phyloP scores from a whole-genome alignment of 768 basidiomycete genomes.

The Serendipita sp. region DNA sequence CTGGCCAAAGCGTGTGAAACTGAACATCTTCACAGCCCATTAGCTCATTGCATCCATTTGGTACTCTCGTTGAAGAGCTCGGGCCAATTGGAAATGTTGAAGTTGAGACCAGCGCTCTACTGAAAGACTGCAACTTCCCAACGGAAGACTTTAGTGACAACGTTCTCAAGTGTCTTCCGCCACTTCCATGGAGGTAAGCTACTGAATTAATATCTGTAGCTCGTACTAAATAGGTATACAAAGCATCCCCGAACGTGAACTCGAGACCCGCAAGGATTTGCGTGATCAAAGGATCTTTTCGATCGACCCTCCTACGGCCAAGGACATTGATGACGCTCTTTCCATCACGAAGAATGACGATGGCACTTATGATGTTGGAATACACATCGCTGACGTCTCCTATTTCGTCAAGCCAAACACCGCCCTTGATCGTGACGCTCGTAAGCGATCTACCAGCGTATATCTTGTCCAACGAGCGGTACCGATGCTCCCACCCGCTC shows the following conservation, averaged over 20 bases:
- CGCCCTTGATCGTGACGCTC: slow-evolving; percentile 93
- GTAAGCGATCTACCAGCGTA: slow-evolving; percentile 92
- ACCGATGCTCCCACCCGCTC: slow-evolving; percentile 89
- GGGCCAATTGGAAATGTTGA: slow-evolving; percentile 98
- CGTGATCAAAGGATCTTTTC: slow-evolving; percentile 77
- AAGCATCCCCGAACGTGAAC: slow-evolving; percentile 78
- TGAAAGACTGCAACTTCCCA: slow-evolving; percentile 99
- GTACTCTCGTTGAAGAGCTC: slow-evolving; percentile 92
- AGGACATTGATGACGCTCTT: slow-evolving; percentile 88
- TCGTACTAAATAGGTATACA: slow-evolving; percentile 7
- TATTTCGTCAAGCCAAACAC: slow-evolving; percentile 91
- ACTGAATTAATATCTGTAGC: not conserved
- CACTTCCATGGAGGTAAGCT: slow-evolving; percentile 81
- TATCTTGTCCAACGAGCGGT: slow-evolving; percentile 93
- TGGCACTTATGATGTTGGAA: slow-evolving; percentile 79
- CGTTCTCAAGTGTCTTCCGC: slow-evolving; percentile 88
- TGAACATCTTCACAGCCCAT: slow-evolving; percentile 39
- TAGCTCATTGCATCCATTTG: slow-evolving; percentile 96
- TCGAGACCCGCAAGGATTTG: slow-evolving; percentile 76
- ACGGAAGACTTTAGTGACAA: slow-evolving; percentile 93
- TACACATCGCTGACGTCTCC: slow-evolving; percentile 95
- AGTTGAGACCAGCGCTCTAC: slow-evolving; percentile 89
- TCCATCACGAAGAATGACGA: slow-evolving; percentile 82
- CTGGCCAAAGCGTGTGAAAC: slow-evolving; percentile 19
- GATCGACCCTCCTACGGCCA: slow-evolving; percentile 78